Base-by-base conservation (phyloP, 73 alveolate species). In the Tetrahymena elliotti region DNA sequence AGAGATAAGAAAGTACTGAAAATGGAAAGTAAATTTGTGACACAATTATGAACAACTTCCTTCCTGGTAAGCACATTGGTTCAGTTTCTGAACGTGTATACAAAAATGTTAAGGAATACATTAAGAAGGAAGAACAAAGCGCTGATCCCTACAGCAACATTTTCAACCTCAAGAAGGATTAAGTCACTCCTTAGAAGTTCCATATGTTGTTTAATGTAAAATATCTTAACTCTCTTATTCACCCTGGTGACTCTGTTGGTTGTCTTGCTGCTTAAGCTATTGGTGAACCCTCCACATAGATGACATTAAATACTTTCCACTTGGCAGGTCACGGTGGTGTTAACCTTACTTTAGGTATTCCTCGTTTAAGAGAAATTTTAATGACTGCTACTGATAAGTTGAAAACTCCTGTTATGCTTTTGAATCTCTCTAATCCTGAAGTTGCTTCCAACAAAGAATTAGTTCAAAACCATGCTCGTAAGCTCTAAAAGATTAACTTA, bases 181-280 rank as follows among this genome's bases (percentile, higher is more conserved):
- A 95, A 83, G 84, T 95, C 68, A 96, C 97, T 34, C 96, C 98
- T 94, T 96, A 97, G 20, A 94, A 97, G 7, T 93, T 93, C 41
- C 92, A 52, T 52, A 22, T 53, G 34, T 41, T 95, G 38, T 53
- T 96, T 82, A 96, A 95, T 97, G 93, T 99, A 33, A 98, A 98
- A 95, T 99, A 98, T 96, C 96, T 98, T 96, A 97, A 98, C 39
- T 97, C 99, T 31, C 96, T 99, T 54, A 98, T 98, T 93, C 99
- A 98, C 68, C 99, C 99, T 53, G 99, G 99, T 7, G 99, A 99
- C 94, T 97, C 99, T 96, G 99, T 99, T 15, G 99, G 99, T 31
- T 98, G 99, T 36, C 93, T 99, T 34, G 99, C 99, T 33, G 99
- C 99, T 22, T 97, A 99, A 96, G 98, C 99, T 20, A 98, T 99